Conservation (phyloP, 257 asterid genomes). For the Knoxia roxburghii region DNA sequence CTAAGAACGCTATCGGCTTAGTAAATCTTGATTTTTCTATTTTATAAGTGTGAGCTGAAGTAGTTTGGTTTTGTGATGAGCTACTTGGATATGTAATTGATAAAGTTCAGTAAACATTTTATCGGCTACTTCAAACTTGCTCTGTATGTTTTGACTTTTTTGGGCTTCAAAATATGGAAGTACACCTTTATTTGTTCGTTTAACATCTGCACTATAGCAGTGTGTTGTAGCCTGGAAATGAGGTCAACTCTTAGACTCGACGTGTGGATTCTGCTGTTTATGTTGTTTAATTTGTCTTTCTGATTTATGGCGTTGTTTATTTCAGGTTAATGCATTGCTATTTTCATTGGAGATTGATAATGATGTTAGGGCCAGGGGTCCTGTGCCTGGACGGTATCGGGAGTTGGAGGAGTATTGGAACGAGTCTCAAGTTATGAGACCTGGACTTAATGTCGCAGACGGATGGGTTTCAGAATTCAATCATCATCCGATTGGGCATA, state of each 20-base stretch:
- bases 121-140: no score
- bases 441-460: constrained; percentile 56
- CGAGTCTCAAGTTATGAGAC: constrained; percentile 77
- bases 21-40: background rate
- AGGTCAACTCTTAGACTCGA: background rate
- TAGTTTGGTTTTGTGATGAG: background rate
- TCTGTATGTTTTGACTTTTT: background rate
- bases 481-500: constrained; percentile 49
- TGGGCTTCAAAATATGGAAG: background rate
- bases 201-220: background rate
- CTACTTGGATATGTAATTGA: background rate
- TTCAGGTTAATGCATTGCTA: constrained; percentile 87
- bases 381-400: constrained; percentile 60
- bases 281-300: background rate
- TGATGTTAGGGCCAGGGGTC: constrained; percentile 67
- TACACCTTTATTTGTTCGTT: background rate
- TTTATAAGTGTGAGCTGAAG: background rate
- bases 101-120: background rate
- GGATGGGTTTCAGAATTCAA: constrained; percentile 84
- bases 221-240: background rate
- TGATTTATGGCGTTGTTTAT: constrained; percentile 2
- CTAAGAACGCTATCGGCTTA: background rate
- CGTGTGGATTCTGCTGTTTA: background rate
- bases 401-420: constrained; percentile 94
- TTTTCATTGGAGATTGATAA: constrained; percentile 84